Evolutionary conservation across 345 rosid species (phyloP), one percentile per base, ranked within the genome.

Genomic region (Cardamine chenopodiifolia): DNA sequence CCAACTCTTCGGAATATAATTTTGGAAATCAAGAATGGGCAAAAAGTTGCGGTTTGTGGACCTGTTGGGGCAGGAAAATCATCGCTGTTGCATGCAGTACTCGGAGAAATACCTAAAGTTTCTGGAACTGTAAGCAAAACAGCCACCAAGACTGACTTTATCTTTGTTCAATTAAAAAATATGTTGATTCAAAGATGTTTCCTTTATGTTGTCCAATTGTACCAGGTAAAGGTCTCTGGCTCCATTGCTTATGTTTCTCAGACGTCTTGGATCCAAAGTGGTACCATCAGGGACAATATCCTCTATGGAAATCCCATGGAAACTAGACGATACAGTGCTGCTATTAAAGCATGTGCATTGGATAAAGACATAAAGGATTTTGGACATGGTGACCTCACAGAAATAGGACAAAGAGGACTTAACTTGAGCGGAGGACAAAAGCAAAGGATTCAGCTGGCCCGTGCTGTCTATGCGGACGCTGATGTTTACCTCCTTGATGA

Each of bases 351-450:
- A 12, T 89, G 93, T 62, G 96, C 92, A 6, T 71, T 92, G 67
- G 92, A 87, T 50, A 89, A 89, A 70, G 97, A 89, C 62, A 83
- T 89, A 34, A 45, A 72, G 15, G 88, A 71, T 66, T 88, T 89
- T 66, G 74, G 79, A 44, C 88, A 91, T 75, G 93, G 95, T 35
- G 97, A 91, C 76, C 86, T 85, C 56, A 91, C 93, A 2, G 92
- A 89, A 76, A 89, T 91, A 67, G 92, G 97, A 62, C 91, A 91
- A 75, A 82, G 97, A 81, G 95, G 95, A 45, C 82, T 91, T 72
- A 89, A 91, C 83, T 74, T 89, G 91, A 91, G 97, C n/a, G 95
- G 97, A 65, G 97, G 97, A 65, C 97, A 91, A 83, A 91, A 87
- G 73, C 95, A 89, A 77, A 82, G 97, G 75, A 86, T 91, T 76